Conservation (phyloP, 306 rosid genomes). For the Begonia masoniana region DNA sequence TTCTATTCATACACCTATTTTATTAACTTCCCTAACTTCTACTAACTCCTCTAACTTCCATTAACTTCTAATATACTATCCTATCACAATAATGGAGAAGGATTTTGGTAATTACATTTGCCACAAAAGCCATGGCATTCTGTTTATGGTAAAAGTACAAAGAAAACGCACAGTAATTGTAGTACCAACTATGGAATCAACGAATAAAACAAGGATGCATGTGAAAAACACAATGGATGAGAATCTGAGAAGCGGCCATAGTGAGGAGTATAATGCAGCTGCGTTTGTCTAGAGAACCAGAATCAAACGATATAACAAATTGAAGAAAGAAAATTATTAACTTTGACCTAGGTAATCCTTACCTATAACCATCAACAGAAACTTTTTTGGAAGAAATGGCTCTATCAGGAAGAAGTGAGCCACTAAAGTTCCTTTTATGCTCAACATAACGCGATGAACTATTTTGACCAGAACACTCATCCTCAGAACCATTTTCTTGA, state of each 20-base stretch:
- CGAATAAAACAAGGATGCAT: neutral
- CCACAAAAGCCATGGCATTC: too few species aligned
- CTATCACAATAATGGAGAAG: too few species aligned
- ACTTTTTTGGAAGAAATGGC: neutral
- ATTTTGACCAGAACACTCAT: constrained; percentile 25
- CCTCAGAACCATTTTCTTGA: constrained; percentile 27
- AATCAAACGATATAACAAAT: neutral
- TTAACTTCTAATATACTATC: too few species aligned
- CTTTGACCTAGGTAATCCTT: neutral
- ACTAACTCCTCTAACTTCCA: too few species aligned
- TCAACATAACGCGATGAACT: neutral
- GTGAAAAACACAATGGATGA: too few species aligned
- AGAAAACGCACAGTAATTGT: too few species aligned
- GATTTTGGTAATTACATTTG: too few species aligned
- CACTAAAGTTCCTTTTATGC: neutral
- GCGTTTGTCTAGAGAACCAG: neutral
- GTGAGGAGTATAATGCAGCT: neutral
- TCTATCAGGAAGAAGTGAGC: neutral
- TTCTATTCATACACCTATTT: too few species aligned
- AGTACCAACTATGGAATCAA: neutral
- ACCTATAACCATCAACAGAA: neutral
- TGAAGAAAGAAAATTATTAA: neutral
- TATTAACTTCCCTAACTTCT: too few species aligned
- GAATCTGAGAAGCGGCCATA: neutral
- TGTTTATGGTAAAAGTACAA: too few species aligned